Percentiles rank a stretch among this genome's conserved stretches.
phyloP scores from a whole-genome alignment of 192 early-diverging fungal genomes.

The Chytriomyces sp. region DNA sequence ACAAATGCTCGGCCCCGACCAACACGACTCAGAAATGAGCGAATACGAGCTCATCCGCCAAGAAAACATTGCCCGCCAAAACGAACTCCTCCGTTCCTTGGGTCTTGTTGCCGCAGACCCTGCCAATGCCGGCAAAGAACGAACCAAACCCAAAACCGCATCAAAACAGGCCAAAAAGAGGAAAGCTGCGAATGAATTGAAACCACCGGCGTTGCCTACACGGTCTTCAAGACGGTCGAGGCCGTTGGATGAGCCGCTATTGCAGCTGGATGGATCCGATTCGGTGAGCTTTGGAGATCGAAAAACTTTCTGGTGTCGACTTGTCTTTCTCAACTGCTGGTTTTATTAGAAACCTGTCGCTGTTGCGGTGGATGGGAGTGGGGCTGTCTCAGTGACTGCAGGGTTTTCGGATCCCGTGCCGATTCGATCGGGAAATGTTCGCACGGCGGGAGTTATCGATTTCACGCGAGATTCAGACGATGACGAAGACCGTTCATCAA shows the following conservation, averaged over 20 bases:
- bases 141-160: background rate
- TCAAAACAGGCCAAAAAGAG: background rate
- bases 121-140: background rate
- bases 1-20: conserved; percentile 11
- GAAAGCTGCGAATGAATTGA: background rate
- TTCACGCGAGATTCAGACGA: background rate
- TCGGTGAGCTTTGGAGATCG: background rate
- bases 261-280: background rate
- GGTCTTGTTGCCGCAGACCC: background rate
- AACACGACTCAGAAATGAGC: background rate
- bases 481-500: background rate
- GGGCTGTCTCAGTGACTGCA: too few species aligned
- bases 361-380: too few species aligned
- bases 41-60: conserved; percentile 10
- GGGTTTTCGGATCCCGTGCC: too few species aligned
- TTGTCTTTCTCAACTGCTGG: too few species aligned
- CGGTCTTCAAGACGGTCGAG: background rate
- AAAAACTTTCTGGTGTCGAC: too few species aligned
- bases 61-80: background rate
- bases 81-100: conserved; percentile 1
- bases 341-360: too few species aligned
- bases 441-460: background rate
- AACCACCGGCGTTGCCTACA: background rate
- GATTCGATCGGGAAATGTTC: background rate
- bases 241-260: background rate